These are phyloP conservation scores for Tetrahymena malaccensis DNA, from an alignment of 73 alveolate species.

Conservation along the genomic window DNA sequence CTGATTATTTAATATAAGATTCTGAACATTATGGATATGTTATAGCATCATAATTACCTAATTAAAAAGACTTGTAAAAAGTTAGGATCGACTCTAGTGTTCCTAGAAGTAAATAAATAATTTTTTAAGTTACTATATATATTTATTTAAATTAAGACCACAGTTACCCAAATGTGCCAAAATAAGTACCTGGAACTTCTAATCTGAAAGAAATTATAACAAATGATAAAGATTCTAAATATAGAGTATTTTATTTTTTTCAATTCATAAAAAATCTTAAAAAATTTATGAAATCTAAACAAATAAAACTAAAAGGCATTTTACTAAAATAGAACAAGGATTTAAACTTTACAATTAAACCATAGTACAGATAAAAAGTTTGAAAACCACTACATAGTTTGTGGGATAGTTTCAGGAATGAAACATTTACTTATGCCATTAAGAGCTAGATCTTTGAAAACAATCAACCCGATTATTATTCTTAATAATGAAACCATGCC, in stretches of 20 bases:
- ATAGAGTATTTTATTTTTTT: neutral
- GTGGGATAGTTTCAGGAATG: constrained; percentile 86
- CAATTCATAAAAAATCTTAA: neutral
- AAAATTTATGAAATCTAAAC: neutral
- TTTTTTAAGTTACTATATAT: too few relatives aligned
- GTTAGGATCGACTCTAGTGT: constrained; percentile 7
- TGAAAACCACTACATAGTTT: constrained; percentile 86
- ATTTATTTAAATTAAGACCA: neutral
- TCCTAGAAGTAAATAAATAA: neutral
- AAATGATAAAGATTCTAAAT: neutral
- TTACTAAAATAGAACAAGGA: constrained; percentile 10
- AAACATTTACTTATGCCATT: constrained; percentile 84
- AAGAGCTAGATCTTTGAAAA: constrained; percentile 73
- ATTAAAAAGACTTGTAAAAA: constrained; percentile 56
- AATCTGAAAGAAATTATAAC: neutral
- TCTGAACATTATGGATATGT: constrained; percentile 85
- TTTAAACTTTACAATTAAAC: constrained; percentile 1
- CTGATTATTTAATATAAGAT: constrained; percentile 80
- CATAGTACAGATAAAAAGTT: constrained; percentile 57
- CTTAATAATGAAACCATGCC: constrained; percentile 79
- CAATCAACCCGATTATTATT: constrained; percentile 77
- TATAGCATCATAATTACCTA: constrained; percentile 78
- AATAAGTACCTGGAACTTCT: neutral
- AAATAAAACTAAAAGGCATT: neutral
- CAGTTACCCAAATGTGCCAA: constrained; percentile 18